Base-by-base conservation (phyloP, 306 rosid species). In the Sicyos baderoa region DNA sequence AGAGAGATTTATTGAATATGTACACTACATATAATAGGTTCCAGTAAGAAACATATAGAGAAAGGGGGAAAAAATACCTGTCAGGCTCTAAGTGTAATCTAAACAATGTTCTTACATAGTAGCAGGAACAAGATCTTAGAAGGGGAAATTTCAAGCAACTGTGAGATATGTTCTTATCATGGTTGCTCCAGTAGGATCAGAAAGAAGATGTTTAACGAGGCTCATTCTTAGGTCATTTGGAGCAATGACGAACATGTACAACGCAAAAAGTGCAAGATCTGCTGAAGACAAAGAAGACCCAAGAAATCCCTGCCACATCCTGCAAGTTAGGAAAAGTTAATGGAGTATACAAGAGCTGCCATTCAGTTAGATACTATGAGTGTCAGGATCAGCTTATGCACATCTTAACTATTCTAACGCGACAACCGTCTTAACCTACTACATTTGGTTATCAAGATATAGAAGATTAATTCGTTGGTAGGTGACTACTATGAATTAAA, bases 271-370 rank as follows among this genome's bases (percentile, higher is more conserved):
- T 58, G 76, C 55, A 12, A 93, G 97, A 72, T 88, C 97, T 14
- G 77, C 83, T 2, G 97, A 93, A 40, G 99, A 93, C 57, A 93
- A 91, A 10, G 88, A 78, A 8, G 99, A 88, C 63, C 99, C 99
- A 8, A 93, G 97, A 82, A 93, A 93, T 72, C 99, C 99, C 71
- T 88, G 82, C 96, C 90, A 90, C 99, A 93, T 88, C 99, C 97
- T 93, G 89, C 79, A 70, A 82, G 3, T 45, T n/a, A 4, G 5
- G 12, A 45, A 12, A 11, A 63, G 47, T 57, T 29, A 61, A 15
- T 29, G 4, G 2, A 11, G 14, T 12, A 17, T 19, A 17, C 44
- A 44, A 55, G 47, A 66, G 51, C 19, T 54, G 2, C 12, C 29
- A 25, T 25, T 25, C 29, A 3, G 29, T 25, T 25, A 3, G 29